Percentiles rank a stretch among this genome's conserved stretches.
These are phyloP conservation scores for Cryphonectria radicalis DNA, from an alignment of 2,329 filamentous ascomycete species.

Conservation along the genomic window DNA sequence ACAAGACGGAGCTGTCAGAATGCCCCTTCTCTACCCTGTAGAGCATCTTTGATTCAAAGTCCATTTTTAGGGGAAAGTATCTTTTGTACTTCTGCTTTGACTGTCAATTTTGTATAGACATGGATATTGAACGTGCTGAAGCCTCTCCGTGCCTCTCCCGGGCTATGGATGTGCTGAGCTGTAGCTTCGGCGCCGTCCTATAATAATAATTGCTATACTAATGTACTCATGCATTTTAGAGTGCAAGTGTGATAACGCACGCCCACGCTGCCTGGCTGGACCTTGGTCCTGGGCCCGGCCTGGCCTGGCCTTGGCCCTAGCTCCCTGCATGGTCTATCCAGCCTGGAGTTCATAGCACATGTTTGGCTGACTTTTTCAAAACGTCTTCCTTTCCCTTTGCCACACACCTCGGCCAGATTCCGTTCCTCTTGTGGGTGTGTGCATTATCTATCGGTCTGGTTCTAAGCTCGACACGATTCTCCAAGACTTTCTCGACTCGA, in stretches of 20 bases:
- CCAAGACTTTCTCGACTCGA: not conserved
- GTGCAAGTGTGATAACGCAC: not conserved
- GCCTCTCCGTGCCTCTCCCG: not conserved
- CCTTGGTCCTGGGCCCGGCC: not conserved
- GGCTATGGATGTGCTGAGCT: not conserved
- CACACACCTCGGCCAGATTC: not conserved
- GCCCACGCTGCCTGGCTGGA: not conserved
- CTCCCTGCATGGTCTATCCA: not conserved
- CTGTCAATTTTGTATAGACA: not conserved
- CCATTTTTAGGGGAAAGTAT: too few species aligned
- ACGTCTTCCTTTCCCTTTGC: not conserved
- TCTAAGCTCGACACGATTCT: not conserved
- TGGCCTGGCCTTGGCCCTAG: not conserved
- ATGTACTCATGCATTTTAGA: not conserved
- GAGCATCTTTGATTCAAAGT: too few species aligned
- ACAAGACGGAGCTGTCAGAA: too few species aligned
- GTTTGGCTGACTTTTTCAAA: not conserved
- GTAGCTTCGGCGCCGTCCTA: not conserved
- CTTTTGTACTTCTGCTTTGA: too few species aligned
- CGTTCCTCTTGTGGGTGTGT: not conserved
- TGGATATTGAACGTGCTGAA: not conserved
- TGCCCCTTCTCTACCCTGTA: too few species aligned
- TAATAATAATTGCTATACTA: not conserved
- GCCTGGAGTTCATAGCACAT: not conserved
- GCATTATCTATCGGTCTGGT: not conserved